These are phyloP conservation scores for Penicillium sp. DNA, from an alignment of 2,329 filamentous ascomycete species.

Conservation along the genomic window DNA sequence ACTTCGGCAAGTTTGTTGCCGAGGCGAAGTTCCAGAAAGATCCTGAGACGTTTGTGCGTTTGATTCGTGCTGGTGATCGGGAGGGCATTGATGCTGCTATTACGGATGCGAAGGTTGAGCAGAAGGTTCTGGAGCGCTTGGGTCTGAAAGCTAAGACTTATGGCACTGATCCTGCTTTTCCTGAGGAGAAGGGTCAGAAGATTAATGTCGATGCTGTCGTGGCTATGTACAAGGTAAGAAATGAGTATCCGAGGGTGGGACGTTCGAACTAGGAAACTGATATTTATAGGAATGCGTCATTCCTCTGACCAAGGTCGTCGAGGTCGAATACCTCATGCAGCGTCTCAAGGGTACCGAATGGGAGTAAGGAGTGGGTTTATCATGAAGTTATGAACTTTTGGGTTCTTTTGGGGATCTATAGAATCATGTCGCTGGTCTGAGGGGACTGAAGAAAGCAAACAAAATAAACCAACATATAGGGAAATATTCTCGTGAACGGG, in stretches of 20 bases:
- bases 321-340: slow-evolving; percentile 98
- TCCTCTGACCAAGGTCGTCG: slow-evolving; percentile 93
- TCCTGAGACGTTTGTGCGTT: slow-evolving; percentile 67
- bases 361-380: slow-evolving; percentile 31
- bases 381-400: slow-evolving; percentile 18
- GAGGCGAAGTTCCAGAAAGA: slow-evolving; percentile 91
- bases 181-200: slow-evolving; percentile 53
- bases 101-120: slow-evolving; percentile 81
- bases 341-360: slow-evolving; percentile 58
- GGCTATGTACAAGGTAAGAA: slow-evolving; percentile 65
- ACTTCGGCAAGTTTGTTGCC: slow-evolving; percentile 98
- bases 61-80: slow-evolving; percentile 77
- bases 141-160: slow-evolving; percentile 88
- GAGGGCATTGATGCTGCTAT: slow-evolving; percentile 83
- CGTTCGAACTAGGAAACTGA: background rate
- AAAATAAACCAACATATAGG: slow-evolving; percentile 8
- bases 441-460: slow-evolving; percentile 1
- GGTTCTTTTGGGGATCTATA: slow-evolving; percentile 8
- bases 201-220: slow-evolving; percentile 91
- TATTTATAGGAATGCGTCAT: slow-evolving; percentile 66
- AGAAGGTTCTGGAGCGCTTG: slow-evolving; percentile 82
- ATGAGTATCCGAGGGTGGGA: background rate
- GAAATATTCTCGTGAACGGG: slow-evolving; percentile 16
- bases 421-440: slow-evolving; percentile 7
- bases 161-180: slow-evolving; percentile 74